Evolutionary conservation across 257 asterid genomes (phyloP).

Genomic region (Misopates orontium): DNA sequence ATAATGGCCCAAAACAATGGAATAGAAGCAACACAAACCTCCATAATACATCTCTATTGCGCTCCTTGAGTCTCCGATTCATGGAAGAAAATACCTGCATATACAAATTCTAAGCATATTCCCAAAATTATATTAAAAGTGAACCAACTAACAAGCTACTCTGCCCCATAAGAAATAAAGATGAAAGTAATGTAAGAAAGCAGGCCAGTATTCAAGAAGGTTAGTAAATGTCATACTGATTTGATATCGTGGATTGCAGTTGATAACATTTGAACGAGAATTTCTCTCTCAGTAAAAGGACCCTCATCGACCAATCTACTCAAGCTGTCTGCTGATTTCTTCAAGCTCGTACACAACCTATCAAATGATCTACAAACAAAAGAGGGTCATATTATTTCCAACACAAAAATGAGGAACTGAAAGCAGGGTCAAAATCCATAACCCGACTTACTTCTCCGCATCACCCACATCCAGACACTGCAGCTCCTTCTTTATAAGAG

Average conservation of each 20-base stretch:
- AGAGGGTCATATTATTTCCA: not conserved
- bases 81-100: constrained; percentile 72
- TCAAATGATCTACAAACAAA: constrained; percentile 54
- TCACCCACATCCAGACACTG: constrained; percentile 47
- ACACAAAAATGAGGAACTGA: constrained; percentile 9
- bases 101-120: constrained; percentile 30
- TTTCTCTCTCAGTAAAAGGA: constrained; percentile 53
- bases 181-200: not conserved
- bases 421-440: not conserved
- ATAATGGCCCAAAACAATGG: constrained; percentile 2
- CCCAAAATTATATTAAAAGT: constrained; percentile 12
- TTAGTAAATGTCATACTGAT: constrained; percentile 50
- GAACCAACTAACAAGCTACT: constrained; percentile 11
- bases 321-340: constrained; percentile 45
- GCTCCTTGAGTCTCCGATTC: constrained; percentile 51
- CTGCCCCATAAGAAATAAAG: not conserved
- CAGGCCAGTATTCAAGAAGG: constrained; percentile 3
- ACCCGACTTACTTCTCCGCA: constrained; percentile 60
- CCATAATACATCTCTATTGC: constrained; percentile 42
- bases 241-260: constrained; percentile 50
- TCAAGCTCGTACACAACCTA: constrained; percentile 54
- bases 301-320: constrained; percentile 44
- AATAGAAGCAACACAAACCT: constrained; percentile 48
- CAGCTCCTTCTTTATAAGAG: constrained; percentile 53
- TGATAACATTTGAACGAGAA: constrained; percentile 50